These are phyloP conservation scores for Fusarium decemcellulare DNA, from an alignment of 2,329 filamentous ascomycete species.

Conservation along the genomic window DNA sequence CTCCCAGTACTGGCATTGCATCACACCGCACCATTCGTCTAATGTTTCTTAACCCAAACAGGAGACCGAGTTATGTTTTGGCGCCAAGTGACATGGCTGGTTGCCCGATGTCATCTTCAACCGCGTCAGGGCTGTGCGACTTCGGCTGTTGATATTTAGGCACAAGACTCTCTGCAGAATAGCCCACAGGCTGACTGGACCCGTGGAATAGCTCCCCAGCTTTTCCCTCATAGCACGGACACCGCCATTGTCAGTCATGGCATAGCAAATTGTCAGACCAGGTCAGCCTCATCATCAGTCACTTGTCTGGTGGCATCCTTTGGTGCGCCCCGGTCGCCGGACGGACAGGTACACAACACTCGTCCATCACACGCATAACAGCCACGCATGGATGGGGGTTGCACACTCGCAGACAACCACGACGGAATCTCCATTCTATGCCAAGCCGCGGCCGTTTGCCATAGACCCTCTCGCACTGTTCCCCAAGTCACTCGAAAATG, in stretches of 20 bases:
- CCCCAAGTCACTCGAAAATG: conserved; percentile 51
- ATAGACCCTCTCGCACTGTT: conserved; percentile 46
- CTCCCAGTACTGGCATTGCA: conserved; percentile 1
- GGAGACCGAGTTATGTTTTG: conserved; percentile 7
- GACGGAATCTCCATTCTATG: conserved; percentile 16
- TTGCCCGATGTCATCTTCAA: not conserved
- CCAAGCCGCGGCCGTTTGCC: conserved; percentile 34
- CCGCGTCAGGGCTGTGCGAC: conserved; percentile 16
- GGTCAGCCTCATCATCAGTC: conserved; percentile 34
- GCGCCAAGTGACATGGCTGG: not conserved
- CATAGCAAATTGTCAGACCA: conserved; percentile 25
- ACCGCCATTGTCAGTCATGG: conserved; percentile 41
- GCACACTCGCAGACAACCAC: conserved; percentile 15
- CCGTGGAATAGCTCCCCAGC: conserved; percentile 20
- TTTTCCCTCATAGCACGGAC: conserved; percentile 32
- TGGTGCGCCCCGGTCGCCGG: conserved; percentile 12
- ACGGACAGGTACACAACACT: conserved; percentile 16
- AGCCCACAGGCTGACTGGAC: conserved; percentile 24
- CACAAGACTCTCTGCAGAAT: conserved; percentile 23
- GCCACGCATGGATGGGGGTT: conserved; percentile 16
- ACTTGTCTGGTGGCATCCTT: conserved; percentile 23
- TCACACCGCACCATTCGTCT: conserved; percentile 10
- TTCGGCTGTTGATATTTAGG: conserved; percentile 30
- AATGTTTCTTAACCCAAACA: conserved; percentile 2
- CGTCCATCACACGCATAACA: conserved; percentile 20